Percentiles rank a stretch among this genome's conserved stretches.
Conservation (phyloP, 2,329 filamentous ascomycete species). For the Nothopassalora personata region DNA sequence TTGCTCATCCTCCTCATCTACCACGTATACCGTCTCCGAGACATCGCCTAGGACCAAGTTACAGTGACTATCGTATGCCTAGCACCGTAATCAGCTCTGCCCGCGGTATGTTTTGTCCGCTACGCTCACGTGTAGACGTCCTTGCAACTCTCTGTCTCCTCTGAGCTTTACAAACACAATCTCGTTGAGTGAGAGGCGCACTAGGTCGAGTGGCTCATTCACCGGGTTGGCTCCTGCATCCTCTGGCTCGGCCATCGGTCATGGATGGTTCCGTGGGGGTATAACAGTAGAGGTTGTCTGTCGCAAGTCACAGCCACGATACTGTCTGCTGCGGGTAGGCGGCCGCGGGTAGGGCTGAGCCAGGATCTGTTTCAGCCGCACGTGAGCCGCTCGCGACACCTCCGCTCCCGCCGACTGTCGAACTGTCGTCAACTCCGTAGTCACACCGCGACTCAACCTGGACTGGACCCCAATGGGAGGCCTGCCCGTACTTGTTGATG, state of each 20-base stretch:
- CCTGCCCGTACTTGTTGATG: conserved; percentile 17
- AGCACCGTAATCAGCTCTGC: conserved; percentile 7
- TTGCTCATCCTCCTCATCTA: conserved; percentile 77
- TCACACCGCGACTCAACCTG: not conserved
- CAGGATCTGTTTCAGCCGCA: not conserved
- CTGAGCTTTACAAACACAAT: conserved; percentile 95
- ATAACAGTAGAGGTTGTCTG: not conserved
- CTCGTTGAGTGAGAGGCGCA: conserved; percentile 90
- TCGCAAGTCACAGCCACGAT: not conserved
- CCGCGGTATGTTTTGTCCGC: not conserved
- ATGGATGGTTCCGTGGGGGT: conserved; percentile 1
- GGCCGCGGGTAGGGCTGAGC: not conserved
- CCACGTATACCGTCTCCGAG: conserved; percentile 91
- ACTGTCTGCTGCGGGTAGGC: not conserved
- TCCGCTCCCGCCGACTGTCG: too few species aligned
- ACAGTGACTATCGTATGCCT: conserved; percentile 99
- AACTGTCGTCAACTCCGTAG: not conserved
- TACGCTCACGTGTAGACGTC: conserved; percentile 76
- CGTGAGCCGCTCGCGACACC: not conserved
- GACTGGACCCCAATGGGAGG: not conserved
- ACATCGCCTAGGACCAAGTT: conserved; percentile 95
- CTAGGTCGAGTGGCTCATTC: conserved; percentile 90
- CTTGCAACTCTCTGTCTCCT: conserved; percentile 91
- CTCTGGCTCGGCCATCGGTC: conserved; percentile 73
- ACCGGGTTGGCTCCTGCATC: conserved; percentile 56